Percentiles rank a stretch among this genome's conserved stretches.
Evolutionary conservation across 2,329 filamentous ascomycete species (phyloP).

Genomic region (Exophiala lecanii-corni): DNA sequence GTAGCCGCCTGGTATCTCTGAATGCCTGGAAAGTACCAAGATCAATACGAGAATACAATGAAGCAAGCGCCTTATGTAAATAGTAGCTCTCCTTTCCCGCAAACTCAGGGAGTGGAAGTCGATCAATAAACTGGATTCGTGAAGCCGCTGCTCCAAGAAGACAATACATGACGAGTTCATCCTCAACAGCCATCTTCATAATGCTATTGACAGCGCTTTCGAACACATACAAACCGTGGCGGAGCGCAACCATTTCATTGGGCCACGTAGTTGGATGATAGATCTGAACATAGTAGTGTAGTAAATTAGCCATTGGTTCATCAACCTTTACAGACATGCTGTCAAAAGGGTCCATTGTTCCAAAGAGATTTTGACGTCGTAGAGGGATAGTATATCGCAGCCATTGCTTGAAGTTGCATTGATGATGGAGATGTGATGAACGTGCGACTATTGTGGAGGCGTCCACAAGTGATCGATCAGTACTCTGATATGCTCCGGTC

Average conservation of each 20-base stretch:
- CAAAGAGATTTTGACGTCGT: too few relatives aligned
- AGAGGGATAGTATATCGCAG: too few relatives aligned
- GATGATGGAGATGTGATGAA: too few relatives aligned
- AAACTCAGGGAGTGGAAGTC: background rate
- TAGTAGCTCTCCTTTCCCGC: constrained; percentile 7
- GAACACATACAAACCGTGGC: constrained; percentile 6
- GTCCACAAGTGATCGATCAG: too few relatives aligned
- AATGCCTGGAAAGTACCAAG: background rate
- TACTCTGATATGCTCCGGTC: background rate
- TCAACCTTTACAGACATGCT: constrained; percentile 2
- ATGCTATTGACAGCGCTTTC: constrained; percentile 5
- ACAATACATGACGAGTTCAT: constrained; percentile 9
- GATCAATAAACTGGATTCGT: constrained; percentile 8
- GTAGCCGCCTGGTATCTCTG: background rate
- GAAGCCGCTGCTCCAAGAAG: constrained; percentile 3
- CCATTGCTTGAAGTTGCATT: too few relatives aligned
- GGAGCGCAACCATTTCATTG: constrained; percentile 10
- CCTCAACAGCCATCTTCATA: constrained; percentile 3
- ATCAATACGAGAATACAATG: constrained; percentile 5
- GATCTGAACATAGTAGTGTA: constrained; percentile 10
- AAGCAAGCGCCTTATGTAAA: constrained; percentile 4
- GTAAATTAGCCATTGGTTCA: constrained; percentile 1
- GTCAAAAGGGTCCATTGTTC: constrained; percentile 3
- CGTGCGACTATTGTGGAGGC: too few relatives aligned
- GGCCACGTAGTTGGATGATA: constrained; percentile 12